Percentiles rank a stretch among this genome's conserved stretches.
phyloP scores from a whole-genome alignment of 2,329 filamentous ascomycete genomes.

The Exophiala sp. region DNA sequence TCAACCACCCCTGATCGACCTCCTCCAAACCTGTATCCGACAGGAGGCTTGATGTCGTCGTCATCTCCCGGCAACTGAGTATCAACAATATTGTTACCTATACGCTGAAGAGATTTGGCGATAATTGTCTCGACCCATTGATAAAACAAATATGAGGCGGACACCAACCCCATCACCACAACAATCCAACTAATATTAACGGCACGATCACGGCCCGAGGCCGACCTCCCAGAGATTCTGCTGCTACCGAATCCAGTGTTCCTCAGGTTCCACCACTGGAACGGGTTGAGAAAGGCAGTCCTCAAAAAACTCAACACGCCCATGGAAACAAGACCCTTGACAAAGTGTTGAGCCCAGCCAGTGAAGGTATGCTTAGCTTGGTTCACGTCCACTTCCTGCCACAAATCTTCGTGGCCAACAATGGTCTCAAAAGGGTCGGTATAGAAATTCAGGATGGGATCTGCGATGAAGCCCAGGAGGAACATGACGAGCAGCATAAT shows the following conservation, averaged over 20 bases:
- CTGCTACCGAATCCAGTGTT: slow-evolving; percentile 48
- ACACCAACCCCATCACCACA: slow-evolving; percentile 65
- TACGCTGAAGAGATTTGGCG: slow-evolving; percentile 22
- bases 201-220: slow-evolving; percentile 67
- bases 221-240: slow-evolving; percentile 16
- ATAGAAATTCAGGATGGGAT: slow-evolving; percentile 86
- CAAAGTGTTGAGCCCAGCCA: slow-evolving; percentile 75
- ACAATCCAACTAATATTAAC: slow-evolving; percentile 74
- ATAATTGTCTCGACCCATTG: slow-evolving; percentile 27
- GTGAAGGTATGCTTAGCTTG: slow-evolving; percentile 31
- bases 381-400: slow-evolving; percentile 22
- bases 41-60: slow-evolving; percentile 28
- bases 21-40: slow-evolving; percentile 21
- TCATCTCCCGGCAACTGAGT: slow-evolving; percentile 28
- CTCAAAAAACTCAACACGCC: slow-evolving; percentile 82
- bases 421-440: slow-evolving; percentile 67
- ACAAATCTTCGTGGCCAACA: slow-evolving; percentile 35
- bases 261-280: slow-evolving; percentile 70
- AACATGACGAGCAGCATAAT: slow-evolving; percentile 72
- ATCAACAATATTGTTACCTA: slow-evolving; percentile 29
- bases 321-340: slow-evolving; percentile 84
- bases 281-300: slow-evolving; percentile 65
- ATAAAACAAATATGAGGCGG: slow-evolving; percentile 28
- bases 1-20: slow-evolving; percentile 1
- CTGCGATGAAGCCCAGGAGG: slow-evolving; percentile 80